These are phyloP conservation scores for Nymphaea colorata DNA, from an alignment of 164 flowering plant genomes.

Conservation along the genomic window DNA sequence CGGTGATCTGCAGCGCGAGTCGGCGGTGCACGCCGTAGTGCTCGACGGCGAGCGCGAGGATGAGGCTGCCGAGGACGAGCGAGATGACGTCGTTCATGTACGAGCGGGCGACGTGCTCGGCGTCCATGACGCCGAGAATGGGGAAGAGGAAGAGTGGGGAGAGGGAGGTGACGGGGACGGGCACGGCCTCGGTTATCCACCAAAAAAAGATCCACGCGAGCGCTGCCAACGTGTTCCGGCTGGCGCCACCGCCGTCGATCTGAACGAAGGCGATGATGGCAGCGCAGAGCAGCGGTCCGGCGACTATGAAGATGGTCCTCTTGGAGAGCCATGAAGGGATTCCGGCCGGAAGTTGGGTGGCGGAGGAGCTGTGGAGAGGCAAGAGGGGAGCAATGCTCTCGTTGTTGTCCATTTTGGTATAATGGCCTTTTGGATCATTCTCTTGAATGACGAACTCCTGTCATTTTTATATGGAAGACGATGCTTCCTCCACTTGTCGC, in stretches of 20 bases:
- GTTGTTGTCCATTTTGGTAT: no score
- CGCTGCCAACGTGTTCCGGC: conserved; percentile 59
- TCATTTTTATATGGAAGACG: no score
- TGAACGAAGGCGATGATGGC: conserved; percentile 32
- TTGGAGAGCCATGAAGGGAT: conserved; percentile 14
- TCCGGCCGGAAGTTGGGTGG: no score
- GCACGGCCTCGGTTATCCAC: conserved; percentile 96
- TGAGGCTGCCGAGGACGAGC: conserved; percentile 83
- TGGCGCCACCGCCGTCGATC: conserved; percentile 21
- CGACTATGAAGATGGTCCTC: conserved; percentile 35
- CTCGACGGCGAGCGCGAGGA: conserved; percentile 91
- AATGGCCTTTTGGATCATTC: no score
- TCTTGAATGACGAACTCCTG: no score
- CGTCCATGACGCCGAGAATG: conserved; percentile 59
- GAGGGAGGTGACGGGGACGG: conserved; percentile 91
- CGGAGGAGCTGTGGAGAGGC: no score
- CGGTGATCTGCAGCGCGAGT: conserved; percentile 79
- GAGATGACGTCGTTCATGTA: conserved; percentile 85
- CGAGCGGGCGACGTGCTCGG: conserved; percentile 64
- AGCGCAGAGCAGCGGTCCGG: conserved; percentile 53
- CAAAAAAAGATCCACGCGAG: conserved; percentile 78
- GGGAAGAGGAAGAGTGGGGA: conserved; percentile 87
- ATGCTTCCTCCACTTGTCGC: no score
- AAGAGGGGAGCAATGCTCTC: no score
- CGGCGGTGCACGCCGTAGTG: conserved; percentile 75